Conservation (phyloP, 768 basidiomycete species). For the Termitomyces eurrhizus region DNA sequence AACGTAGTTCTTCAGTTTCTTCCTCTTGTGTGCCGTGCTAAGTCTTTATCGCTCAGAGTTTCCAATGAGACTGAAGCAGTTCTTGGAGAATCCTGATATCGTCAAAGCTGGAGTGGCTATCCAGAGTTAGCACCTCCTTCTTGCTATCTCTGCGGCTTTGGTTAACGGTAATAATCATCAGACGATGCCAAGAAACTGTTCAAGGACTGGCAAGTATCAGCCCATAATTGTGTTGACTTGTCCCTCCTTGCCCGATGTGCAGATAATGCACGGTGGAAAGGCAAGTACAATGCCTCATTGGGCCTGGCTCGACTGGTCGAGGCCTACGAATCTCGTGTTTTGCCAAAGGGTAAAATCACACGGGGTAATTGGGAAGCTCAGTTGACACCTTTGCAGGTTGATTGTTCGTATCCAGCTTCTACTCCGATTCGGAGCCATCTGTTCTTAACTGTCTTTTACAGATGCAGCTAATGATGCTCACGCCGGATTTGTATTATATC, state of each 20-base stretch:
- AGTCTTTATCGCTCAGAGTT: constrained; percentile 35
- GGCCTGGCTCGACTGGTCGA: constrained; percentile 66
- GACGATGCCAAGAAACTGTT: constrained; percentile 69
- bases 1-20: constrained; percentile 23
- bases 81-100: constrained; percentile 52
- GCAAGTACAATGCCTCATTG: constrained; percentile 54
- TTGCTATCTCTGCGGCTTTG: constrained; percentile 7
- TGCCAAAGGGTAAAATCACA: constrained; percentile 58
- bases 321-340: constrained; percentile 45
- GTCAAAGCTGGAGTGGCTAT: constrained; percentile 74
- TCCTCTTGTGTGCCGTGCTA: background rate
- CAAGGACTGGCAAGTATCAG: constrained; percentile 39
- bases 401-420: constrained; percentile 46
- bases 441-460: background rate
- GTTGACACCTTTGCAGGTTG: constrained; percentile 44
- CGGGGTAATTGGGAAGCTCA: constrained; percentile 67
- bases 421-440: background rate
- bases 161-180: constrained; percentile 23
- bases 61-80: constrained; percentile 42
- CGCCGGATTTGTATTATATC: constrained; percentile 54
- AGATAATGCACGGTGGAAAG: constrained; percentile 72
- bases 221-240: constrained; percentile 62
- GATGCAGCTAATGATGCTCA: constrained; percentile 76
- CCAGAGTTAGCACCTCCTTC: constrained; percentile 43
- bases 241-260: constrained; percentile 64